Conservation (phyloP, 2,329 filamentous ascomycete species). For the Microcera coccophila region DNA sequence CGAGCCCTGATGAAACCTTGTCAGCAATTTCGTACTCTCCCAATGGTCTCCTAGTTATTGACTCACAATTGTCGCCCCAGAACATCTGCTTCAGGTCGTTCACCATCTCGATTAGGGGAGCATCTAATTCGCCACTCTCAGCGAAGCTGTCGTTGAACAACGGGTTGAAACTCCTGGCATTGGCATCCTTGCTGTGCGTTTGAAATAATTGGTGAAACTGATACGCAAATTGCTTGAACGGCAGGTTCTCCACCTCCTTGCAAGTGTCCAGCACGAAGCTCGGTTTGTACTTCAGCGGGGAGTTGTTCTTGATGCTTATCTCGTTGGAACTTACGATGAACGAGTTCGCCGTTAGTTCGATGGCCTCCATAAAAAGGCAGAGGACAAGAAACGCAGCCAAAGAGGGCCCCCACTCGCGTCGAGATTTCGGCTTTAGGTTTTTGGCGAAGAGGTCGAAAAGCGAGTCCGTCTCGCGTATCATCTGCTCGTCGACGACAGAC, state of each 20-base stretch:
- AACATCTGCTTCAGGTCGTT: slow-evolving; percentile 42
- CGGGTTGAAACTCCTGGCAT: slow-evolving; percentile 52
- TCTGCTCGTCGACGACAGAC: slow-evolving; percentile 52
- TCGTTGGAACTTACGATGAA: slow-evolving; percentile 52
- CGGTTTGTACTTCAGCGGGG: slow-evolving; percentile 37
- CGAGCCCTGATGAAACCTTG: slow-evolving; percentile 30
- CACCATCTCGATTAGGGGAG: slow-evolving; percentile 44
- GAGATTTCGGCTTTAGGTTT: slow-evolving; percentile 51
- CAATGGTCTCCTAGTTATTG: neutral
- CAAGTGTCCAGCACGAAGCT: slow-evolving; percentile 45
- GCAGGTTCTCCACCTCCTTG: slow-evolving; percentile 53
- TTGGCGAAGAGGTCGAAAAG: slow-evolving; percentile 52
- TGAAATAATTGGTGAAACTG: slow-evolving; percentile 59
- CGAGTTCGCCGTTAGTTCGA: slow-evolving; percentile 50
- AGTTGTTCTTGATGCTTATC: slow-evolving; percentile 40
- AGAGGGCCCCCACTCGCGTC: slow-evolving; percentile 54
- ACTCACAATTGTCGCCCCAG: slow-evolving; percentile 44
- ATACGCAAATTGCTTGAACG: slow-evolving; percentile 57
- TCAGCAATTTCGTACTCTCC: slow-evolving; percentile 9
- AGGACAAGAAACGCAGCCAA: slow-evolving; percentile 54
- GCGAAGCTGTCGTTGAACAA: slow-evolving; percentile 44
- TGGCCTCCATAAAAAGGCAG: slow-evolving; percentile 56
- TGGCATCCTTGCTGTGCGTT: slow-evolving; percentile 49
- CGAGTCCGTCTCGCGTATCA: slow-evolving; percentile 47
- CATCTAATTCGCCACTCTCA: slow-evolving; percentile 45